Conservation (phyloP, 2,329 filamentous ascomycete genomes). For the Diaporthe humulicola region DNA sequence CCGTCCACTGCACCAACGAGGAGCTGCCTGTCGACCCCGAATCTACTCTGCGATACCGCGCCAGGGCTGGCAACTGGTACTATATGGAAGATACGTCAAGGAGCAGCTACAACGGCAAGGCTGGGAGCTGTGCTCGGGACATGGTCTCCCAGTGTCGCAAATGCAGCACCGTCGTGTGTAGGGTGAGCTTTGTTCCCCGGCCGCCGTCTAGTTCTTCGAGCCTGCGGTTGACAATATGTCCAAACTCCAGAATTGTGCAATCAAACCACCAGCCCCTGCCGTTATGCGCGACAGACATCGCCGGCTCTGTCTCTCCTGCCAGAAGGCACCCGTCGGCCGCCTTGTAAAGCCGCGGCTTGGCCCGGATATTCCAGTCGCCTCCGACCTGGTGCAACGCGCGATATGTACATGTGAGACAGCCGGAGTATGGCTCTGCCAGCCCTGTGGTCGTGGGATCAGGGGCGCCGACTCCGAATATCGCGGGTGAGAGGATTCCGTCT, state of each 20-base stretch:
- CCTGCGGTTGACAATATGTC: constrained; percentile 11
- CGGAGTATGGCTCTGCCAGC: constrained; percentile 86
- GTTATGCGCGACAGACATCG: constrained; percentile 82
- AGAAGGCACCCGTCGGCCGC: constrained; percentile 75
- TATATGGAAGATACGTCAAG: constrained; percentile 68
- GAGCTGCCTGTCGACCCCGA: constrained; percentile 65
- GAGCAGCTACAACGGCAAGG: constrained; percentile 71
- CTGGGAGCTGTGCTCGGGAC: constrained; percentile 86
- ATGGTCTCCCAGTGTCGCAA: constrained; percentile 86
- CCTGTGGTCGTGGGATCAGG: constrained; percentile 81
- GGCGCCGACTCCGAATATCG: constrained; percentile 71
- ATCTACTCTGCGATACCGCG: constrained; percentile 69
- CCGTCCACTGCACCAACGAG: constrained; percentile 86
- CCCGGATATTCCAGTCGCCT: constrained; percentile 61
- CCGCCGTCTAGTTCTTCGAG: constrained; percentile 33
- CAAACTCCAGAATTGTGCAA: constrained; percentile 82
- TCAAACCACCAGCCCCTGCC: constrained; percentile 80
- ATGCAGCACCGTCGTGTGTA: constrained; percentile 83
- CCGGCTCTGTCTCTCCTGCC: constrained; percentile 82
- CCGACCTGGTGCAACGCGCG: constrained; percentile 68
- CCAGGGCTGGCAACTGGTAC: constrained; percentile 69
- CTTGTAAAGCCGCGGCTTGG: constrained; percentile 62
- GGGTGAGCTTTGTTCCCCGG: constrained; percentile 68
- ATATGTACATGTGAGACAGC: constrained; percentile 64
- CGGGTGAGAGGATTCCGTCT: constrained; percentile 54